Conservation (phyloP, 768 basidiomycete species). For the Cystobasidium tubakii region DNA sequence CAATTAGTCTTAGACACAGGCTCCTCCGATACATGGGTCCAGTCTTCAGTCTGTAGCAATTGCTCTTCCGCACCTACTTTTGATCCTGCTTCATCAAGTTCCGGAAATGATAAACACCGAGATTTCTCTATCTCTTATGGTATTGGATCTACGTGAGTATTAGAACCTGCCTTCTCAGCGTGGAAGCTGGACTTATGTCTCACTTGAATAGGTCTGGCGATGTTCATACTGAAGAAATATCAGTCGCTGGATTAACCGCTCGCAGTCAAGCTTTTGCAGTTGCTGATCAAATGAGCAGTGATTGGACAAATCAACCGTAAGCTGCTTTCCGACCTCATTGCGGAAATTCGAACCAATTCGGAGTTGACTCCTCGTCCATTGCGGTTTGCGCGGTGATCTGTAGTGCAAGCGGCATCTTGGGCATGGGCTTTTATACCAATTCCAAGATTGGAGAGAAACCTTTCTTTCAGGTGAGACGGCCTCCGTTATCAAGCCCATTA, state of each 20-base stretch:
- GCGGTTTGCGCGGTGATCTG: no score
- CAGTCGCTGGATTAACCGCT: not conserved
- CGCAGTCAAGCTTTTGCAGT: constrained; percentile 20
- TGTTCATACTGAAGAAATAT: constrained; percentile 1
- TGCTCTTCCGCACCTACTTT: constrained; percentile 1
- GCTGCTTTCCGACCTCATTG: not conserved
- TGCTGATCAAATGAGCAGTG: constrained; percentile 17
- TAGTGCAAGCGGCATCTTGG: constrained; percentile 22
- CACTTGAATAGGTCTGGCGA: not conserved
- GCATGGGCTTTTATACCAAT: constrained; percentile 22
- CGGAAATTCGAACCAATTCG: no score
- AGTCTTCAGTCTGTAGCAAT: constrained; percentile 33
- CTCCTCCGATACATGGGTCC: constrained; percentile 48
- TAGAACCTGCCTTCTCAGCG: no score
- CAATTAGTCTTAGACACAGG: constrained; percentile 51
- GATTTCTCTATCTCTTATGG: constrained; percentile 20
- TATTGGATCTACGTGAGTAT: constrained; percentile 21
- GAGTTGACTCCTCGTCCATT: no score
- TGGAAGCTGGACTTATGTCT: constrained; percentile 3
- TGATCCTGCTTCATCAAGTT: not conserved
- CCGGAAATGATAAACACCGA: not conserved
- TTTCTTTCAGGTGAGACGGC: constrained; percentile 30
- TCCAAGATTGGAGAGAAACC: constrained; percentile 15
- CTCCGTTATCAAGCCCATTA: no score
- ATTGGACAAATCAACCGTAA: constrained; percentile 24